phyloP scores from a whole-genome alignment of 2,329 filamentous ascomycete species.

The Colletotrichum sp. region DNA sequence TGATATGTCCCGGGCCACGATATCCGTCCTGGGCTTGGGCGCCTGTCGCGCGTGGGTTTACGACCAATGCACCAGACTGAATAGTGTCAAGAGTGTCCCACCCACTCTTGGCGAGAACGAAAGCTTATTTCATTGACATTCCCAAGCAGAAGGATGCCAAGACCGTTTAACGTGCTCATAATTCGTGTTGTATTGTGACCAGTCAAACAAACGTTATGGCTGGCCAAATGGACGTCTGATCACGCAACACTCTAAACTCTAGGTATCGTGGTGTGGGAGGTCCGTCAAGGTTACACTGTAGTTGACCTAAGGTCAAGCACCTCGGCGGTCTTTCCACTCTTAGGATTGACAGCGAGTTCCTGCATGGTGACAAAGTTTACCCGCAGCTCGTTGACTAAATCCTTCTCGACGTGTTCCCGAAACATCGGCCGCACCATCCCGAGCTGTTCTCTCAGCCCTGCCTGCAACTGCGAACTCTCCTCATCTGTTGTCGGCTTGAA shows the following conservation, averaged over 20 bases:
- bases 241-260: not conserved
- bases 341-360: conserved; percentile 8
- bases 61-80: not conserved
- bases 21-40: not conserved
- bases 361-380: conserved; percentile 2
- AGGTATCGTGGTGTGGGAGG: not conserved
- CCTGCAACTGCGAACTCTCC: not conserved
- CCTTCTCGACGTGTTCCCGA: conserved; percentile 9
- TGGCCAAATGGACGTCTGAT: not conserved
- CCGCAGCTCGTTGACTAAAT: conserved; percentile 1
- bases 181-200: not conserved
- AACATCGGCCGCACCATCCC: conserved; percentile 11
- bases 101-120: not conserved
- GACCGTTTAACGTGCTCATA: not conserved
- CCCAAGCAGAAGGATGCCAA: not conserved
- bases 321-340: conserved; percentile 8
- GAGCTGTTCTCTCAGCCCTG: not conserved
- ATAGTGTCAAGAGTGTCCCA: not conserved
- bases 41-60: not conserved
- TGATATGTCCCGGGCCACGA: not conserved
- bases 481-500: not conserved
- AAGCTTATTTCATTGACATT: not conserved
- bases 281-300: not conserved
- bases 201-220: not conserved
- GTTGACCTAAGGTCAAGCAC: conserved; percentile 12